Base-by-base conservation (phyloP, 768 basidiomycete genomes). In the Amanita pseudoporphyria region DNA sequence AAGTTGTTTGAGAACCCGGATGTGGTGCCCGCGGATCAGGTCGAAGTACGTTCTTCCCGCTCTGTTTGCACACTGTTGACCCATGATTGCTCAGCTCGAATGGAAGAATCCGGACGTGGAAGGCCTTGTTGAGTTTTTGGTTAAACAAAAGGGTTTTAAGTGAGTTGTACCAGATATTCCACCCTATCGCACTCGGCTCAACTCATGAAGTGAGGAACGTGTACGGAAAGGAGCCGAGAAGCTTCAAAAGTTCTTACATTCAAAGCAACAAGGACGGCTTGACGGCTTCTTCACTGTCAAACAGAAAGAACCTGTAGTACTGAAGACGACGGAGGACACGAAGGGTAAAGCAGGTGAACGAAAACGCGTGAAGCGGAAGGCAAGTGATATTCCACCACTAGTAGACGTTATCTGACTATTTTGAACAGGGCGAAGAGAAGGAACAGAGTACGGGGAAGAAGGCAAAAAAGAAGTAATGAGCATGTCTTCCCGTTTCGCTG, bases 71-170 rank as follows among this genome's bases (percentile, higher is more conserved):
- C 13, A 13, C 6, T 49, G 16, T 40, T 57, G 19, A 12, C 33
- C 41, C 6, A 47, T 30, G 36, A 45, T 36, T 45, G 21, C 6
- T 5, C 60, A 96, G 92, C 74, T 98, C 36, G 93, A 95, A 56
- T 99, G 96, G 96, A 88, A 81, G 51, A 76, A 76, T 53, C 96
- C 96, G 1, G 92, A 99, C 55, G 71, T 93, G 1, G 93, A 97
- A 6, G 95, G 94, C 6, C 73, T 99, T 3, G 82, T 99, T 4
- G 79, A 97, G 39, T 99, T 98, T 67, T 64, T 99, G 19, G 94
- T 97, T 13, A 81, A 69, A 32, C 88, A 97, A 61, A 98, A 99
- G 63, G 96, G 96, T 5, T 99, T 99, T 81, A 95, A 85, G 95
- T 96, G 56, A 51, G 83, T 69, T 28, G 44, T 21, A 14, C 32